A percentile compares a stretch with the other conserved stretches of the same genome.
phyloP scores from a whole-genome alignment of 2,329 filamentous ascomycete species.

The Phialophora chinensis region DNA sequence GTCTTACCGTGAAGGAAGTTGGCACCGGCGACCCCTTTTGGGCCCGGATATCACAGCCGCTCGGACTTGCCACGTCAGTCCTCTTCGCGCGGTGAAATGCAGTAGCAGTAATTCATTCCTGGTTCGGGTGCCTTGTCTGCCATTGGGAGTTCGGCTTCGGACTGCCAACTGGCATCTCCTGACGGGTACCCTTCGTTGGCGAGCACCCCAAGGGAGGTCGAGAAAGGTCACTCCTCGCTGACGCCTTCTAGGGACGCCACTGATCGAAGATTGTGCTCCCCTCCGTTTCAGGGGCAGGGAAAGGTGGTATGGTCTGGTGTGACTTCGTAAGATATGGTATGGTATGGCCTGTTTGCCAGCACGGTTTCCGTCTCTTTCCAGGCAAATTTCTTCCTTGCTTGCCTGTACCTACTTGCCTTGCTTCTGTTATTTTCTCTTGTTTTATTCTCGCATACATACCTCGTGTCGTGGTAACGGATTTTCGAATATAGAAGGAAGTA shows the following conservation, averaged over 20 bases:
- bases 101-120: background rate
- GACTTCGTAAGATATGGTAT: background rate
- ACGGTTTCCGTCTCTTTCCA: background rate
- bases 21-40: background rate
- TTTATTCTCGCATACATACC: background rate
- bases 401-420: background rate
- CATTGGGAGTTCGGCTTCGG: background rate
- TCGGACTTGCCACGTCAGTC: background rate
- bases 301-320: background rate
- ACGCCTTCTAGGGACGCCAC: background rate
- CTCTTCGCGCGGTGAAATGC: background rate
- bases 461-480: background rate
- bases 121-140: background rate
- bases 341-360: background rate
- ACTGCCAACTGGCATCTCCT: background rate
- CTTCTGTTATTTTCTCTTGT: background rate
- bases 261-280: background rate
- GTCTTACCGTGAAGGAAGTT: background rate
- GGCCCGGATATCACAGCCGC: too few species aligned
- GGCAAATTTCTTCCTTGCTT: background rate
- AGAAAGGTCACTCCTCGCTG: background rate
- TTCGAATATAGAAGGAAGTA: conserved; percentile 58
- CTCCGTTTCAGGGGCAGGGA: too few species aligned
- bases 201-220: background rate
- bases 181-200: background rate